Evolutionary conservation across 1,284 basidiomycete species (phyloP).

Genomic region (Filobasidium uniguttulatum): DNA sequence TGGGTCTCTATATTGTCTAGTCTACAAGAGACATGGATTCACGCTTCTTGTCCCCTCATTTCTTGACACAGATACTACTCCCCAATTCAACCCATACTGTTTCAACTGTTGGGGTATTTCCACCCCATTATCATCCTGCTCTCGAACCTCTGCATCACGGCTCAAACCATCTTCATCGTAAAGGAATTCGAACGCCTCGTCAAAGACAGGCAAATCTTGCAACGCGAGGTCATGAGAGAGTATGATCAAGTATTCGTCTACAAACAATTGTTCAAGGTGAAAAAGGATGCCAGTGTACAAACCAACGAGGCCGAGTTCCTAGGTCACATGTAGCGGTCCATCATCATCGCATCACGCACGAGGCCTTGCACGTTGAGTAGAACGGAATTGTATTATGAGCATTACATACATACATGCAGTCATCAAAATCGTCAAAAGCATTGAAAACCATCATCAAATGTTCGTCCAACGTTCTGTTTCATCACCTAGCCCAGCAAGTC

Average conservation of each 20-base stretch:
- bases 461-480: too few species aligned
- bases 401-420: too few species aligned
- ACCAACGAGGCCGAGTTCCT: slow-evolving; percentile 31
- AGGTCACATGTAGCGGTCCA: too few species aligned
- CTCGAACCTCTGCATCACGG: slow-evolving; percentile 7
- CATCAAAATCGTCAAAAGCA: too few species aligned
- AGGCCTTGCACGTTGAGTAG: too few species aligned
- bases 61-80: slow-evolving; percentile 10
- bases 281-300: slow-evolving; percentile 28
- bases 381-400: too few species aligned
- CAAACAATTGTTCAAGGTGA: slow-evolving; percentile 27
- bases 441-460: too few species aligned
- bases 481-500: slow-evolving; percentile 10
- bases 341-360: too few species aligned
- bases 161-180: slow-evolving; percentile 16
- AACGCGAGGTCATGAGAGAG: slow-evolving; percentile 36
- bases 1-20: not conserved
- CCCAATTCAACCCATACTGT: slow-evolving; percentile 9
- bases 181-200: slow-evolving; percentile 24
- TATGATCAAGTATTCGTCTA: slow-evolving; percentile 36
- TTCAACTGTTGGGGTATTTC: slow-evolving; percentile 7
- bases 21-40: too few species aligned
- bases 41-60: not conserved
- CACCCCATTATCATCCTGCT: slow-evolving; percentile 8
- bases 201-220: slow-evolving; percentile 32